Evolutionary conservation across 2,329 filamentous ascomycete species (phyloP), one percentile per base, ranked within the genome.

Genomic region (Pyricularia sp.): DNA sequence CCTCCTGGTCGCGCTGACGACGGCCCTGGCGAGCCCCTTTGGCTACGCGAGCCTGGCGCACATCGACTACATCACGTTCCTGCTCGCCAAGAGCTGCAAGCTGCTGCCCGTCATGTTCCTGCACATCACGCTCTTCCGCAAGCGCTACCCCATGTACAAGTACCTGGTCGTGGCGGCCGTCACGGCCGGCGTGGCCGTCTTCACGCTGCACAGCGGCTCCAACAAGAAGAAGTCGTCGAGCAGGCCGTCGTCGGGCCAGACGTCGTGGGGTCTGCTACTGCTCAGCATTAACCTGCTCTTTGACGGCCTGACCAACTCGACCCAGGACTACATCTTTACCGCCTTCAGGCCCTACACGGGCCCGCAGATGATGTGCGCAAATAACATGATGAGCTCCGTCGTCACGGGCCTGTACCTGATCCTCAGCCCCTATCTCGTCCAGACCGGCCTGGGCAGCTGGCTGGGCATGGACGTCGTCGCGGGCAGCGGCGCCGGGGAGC

Each of bases 331-430:
- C 79, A 93, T 99, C 78, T 97, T 98, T 78, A 80, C 81, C 72
- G 84, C 87, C 7, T 97, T 93, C 80, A 88, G 88, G 72, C 89
- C 90, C 17, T 97, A 95, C 78, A 88, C 88, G 2, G 95, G 95
- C 11, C 93, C 94, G 70, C 95, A 99, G 85, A 99, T 99, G 95
- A 99, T 99, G 95, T 96, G 94, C 77, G 94, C 94, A 58, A 93
- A 97, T 80, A 99, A 98, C 78, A 82, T 97, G 69, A 91, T 98
- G 79, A 90, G 88, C 74, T 94, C 93, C 3, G 76, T 88, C 65
- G 83, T 98, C 69, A 98, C 94, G 3, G 84, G 86, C 25, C 76
- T 81, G 0, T 98, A 97, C 75, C 87, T 99, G 64, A 72, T 94
- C 23, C 76, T 93, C 25, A 91, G 89, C 74, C 95, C 95, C 0